Evolutionary conservation across 202 grass and related monocot genomes (phyloP).

Genomic region (Digitaria exilis): DNA sequence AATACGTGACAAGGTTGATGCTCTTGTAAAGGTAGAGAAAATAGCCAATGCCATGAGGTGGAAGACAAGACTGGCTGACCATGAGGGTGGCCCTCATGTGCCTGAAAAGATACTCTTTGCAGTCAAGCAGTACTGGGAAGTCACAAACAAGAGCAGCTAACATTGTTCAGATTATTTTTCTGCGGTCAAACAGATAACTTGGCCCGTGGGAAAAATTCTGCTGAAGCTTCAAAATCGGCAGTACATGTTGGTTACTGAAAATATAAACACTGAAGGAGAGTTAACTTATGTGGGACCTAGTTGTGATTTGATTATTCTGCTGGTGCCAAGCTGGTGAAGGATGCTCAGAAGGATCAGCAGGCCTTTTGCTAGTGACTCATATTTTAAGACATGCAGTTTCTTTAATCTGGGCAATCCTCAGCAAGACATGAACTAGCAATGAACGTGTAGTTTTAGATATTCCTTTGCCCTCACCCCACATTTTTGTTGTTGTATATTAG

Average conservation of each 20-base stretch:
- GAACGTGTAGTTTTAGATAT: background rate
- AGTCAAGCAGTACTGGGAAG: constrained; percentile 73
- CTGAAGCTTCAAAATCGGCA: background rate
- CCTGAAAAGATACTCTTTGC: constrained; percentile 87
- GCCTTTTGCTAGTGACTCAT: background rate
- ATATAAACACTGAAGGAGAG: constrained; percentile 9
- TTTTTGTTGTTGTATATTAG: constrained; percentile 35
- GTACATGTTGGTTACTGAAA: background rate
- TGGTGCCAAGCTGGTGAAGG: background rate
- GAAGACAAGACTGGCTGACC: constrained; percentile 58
- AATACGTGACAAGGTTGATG: constrained; percentile 72
- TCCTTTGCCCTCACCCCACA: background rate
- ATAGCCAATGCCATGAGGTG: constrained; percentile 77
- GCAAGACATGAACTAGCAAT: background rate
- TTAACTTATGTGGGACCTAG: background rate
- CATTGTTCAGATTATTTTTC: background rate
- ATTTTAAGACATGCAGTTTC: background rate
- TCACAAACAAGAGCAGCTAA: constrained; percentile 49
- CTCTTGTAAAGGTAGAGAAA: constrained; percentile 65
- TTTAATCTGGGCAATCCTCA: background rate
- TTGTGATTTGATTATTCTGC: constrained; percentile 5
- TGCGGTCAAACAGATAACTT: background rate
- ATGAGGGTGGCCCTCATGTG: constrained; percentile 69
- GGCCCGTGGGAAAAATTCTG: background rate
- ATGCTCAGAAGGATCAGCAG: background rate